These are phyloP conservation scores for Gnomoniopsis smithogilvyi DNA, from an alignment of 2,329 filamentous ascomycete species.

Conservation along the genomic window DNA sequence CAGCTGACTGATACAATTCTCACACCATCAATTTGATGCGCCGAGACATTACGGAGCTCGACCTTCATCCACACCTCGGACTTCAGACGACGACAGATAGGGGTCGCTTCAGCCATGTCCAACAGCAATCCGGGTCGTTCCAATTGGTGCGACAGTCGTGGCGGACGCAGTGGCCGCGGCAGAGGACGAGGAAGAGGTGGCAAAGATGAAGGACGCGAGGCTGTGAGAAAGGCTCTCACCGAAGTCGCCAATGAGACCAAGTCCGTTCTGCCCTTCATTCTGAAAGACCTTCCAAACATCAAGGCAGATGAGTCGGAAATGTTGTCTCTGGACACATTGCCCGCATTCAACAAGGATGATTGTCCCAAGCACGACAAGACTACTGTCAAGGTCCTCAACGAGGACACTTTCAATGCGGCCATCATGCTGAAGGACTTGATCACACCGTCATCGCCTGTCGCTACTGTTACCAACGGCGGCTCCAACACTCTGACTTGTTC, in stretches of 20 bases:
- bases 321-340: conserved; percentile 33
- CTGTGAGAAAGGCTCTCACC: conserved; percentile 28
- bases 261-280: conserved; percentile 41
- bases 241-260: conserved; percentile 45
- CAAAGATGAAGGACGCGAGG: not conserved
- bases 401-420: conserved; percentile 57
- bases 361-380: conserved; percentile 38
- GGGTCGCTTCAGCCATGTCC: conserved; percentile 1
- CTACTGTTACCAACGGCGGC: not conserved
- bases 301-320: conserved; percentile 34
- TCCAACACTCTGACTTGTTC: not conserved
- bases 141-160: conserved; percentile 1
- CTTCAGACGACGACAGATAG: not conserved
- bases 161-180: conserved; percentile 29
- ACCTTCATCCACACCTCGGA: not conserved
- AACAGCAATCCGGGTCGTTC: conserved; percentile 1
- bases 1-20: not conserved
- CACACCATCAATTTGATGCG: not conserved
- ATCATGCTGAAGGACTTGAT: conserved; percentile 32
- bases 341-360: conserved; percentile 34
- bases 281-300: conserved; percentile 40
- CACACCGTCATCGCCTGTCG: not conserved
- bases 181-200: conserved; percentile 2
- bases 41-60: not conserved
- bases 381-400: conserved; percentile 48